Evolutionary conservation across 2,329 filamentous ascomycete genomes (phyloP).

Genomic region (Lasiodiplodia sp.): DNA sequence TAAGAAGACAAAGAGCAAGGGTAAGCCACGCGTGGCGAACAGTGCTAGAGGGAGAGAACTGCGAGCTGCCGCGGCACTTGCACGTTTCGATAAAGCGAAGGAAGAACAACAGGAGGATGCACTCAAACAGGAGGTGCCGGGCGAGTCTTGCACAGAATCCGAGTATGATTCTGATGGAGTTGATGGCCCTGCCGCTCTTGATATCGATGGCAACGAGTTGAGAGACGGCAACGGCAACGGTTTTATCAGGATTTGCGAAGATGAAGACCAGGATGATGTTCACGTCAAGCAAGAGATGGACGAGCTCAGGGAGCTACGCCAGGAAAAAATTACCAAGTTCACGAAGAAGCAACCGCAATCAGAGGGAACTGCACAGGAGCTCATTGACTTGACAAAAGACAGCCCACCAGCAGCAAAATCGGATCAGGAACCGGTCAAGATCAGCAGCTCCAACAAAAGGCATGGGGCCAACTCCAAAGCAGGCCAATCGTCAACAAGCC

Average conservation of each 20-base stretch:
- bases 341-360: constrained; percentile 8
- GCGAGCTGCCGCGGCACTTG: constrained; percentile 77
- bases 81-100: constrained; percentile 67
- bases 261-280: constrained; percentile 59
- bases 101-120: constrained; percentile 53
- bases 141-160: constrained; percentile 34
- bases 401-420: background rate
- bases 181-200: constrained; percentile 61
- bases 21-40: constrained; percentile 74
- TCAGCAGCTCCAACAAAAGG: background rate
- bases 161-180: constrained; percentile 47
- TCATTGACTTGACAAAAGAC: constrained; percentile 26
- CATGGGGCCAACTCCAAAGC: background rate
- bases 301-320: constrained; percentile 65
- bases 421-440: background rate
- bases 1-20: constrained; percentile 59
- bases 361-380: background rate
- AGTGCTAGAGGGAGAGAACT: constrained; percentile 79
- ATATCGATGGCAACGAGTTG: constrained; percentile 70
- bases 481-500: background rate
- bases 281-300: constrained; percentile 66
- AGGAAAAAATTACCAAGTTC: constrained; percentile 13
- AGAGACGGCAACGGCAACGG: constrained; percentile 70
- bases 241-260: constrained; percentile 67
- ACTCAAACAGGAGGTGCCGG: constrained; percentile 33